Conservation (phyloP, 768 basidiomycete species). For the Xerocomus brunneocitrinus region DNA sequence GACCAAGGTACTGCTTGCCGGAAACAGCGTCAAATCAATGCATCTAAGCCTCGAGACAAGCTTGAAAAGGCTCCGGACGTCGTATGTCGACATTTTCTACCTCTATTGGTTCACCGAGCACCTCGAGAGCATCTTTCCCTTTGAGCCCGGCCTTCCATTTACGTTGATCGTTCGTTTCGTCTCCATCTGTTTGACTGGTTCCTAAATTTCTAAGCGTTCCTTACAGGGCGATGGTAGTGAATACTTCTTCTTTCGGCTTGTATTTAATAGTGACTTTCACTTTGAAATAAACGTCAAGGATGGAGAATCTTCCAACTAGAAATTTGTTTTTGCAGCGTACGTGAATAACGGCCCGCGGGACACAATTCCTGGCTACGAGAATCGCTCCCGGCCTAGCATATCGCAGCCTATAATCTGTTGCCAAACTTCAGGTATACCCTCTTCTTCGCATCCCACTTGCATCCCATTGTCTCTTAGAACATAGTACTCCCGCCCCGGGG, state of each 20-base stretch:
- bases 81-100: constrained; percentile 20
- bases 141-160: constrained; percentile 45
- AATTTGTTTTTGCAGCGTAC: not conserved
- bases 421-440: constrained; percentile 63
- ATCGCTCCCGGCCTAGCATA: constrained; percentile 2
- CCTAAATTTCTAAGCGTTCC: not conserved
- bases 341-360: too few species aligned
- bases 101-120: constrained; percentile 38
- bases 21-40: constrained; percentile 47
- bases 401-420: constrained; percentile 53
- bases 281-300: too few species aligned
- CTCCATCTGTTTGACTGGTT: not conserved
- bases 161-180: constrained; percentile 27
- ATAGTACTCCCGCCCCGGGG: constrained; percentile 61
- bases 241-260: not conserved
- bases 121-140: constrained; percentile 40
- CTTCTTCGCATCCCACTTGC: constrained; percentile 73
- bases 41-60: constrained; percentile 34
- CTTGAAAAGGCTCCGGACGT: constrained; percentile 20
- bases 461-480: constrained; percentile 72
- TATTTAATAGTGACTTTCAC: too few species aligned
- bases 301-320: too few species aligned
- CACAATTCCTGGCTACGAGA: not conserved
- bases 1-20: constrained; percentile 40
- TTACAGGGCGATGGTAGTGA: constrained; percentile 27